Conservation (phyloP, 73 alveolate genomes). For the Paramecium sexaurelia region DNA sequence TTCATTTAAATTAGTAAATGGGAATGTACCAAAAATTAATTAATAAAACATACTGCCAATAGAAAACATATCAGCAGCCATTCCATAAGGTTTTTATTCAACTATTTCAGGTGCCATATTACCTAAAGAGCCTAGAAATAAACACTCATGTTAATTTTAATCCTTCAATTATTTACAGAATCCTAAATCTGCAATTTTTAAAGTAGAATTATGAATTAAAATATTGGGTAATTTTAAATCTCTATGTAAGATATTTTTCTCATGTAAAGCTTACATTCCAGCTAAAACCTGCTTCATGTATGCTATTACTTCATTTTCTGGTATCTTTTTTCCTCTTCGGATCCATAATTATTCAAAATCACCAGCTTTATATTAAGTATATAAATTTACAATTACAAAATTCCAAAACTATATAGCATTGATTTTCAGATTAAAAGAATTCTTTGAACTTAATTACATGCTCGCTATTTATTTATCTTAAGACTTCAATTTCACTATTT, state of each 20-base stretch:
- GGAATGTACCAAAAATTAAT: slow-evolving; percentile 27
- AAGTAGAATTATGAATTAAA: slow-evolving; percentile 32
- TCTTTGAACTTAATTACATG: background rate
- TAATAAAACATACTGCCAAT: slow-evolving; percentile 51
- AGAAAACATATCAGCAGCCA: slow-evolving; percentile 57
- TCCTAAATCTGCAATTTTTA: slow-evolving; percentile 54
- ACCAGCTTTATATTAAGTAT: background rate
- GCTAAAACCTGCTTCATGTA: slow-evolving; percentile 28
- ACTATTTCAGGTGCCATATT: slow-evolving; percentile 59
- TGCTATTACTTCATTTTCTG: slow-evolving; percentile 32
- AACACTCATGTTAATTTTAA: background rate
- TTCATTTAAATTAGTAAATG: background rate
- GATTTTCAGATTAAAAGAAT: slow-evolving; percentile 1
- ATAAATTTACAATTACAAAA: slow-evolving; percentile 22
- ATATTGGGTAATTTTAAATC: slow-evolving; percentile 43
- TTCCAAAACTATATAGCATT: slow-evolving; percentile 38
- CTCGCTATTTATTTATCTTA: background rate
- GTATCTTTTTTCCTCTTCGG: slow-evolving; percentile 1
- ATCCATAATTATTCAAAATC: slow-evolving; percentile 52
- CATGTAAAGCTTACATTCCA: slow-evolving; percentile 59
- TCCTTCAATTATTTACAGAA: slow-evolving; percentile 35
- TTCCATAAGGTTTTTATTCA: slow-evolving; percentile 50
- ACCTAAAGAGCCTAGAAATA: slow-evolving; percentile 40
- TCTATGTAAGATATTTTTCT: slow-evolving; percentile 42
- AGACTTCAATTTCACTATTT: slow-evolving; percentile 13